These are phyloP conservation scores for Naganishia antarctica DNA, from an alignment of 768 basidiomycete genomes.

Conservation along the genomic window DNA sequence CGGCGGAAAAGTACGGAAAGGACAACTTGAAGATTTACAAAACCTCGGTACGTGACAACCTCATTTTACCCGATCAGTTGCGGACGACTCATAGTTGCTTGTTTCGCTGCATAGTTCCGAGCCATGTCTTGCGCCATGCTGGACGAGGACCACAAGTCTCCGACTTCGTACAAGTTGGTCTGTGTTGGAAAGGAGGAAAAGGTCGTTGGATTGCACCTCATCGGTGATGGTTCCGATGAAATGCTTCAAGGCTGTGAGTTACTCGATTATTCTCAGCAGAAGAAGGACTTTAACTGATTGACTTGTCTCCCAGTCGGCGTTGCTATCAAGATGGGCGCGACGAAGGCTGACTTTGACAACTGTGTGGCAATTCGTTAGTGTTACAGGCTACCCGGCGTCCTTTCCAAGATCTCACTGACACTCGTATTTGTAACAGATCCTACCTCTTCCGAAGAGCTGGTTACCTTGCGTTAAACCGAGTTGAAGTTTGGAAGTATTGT, in stretches of 20 bases:
- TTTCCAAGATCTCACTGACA: not conserved
- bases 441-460: slow-evolving; percentile 49
- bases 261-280: not conserved
- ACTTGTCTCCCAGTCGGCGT: slow-evolving; percentile 55
- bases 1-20: slow-evolving; percentile 74
- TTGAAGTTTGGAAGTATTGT: not conserved
- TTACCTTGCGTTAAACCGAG: slow-evolving; percentile 42
- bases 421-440: slow-evolving; percentile 36
- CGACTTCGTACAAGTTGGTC: slow-evolving; percentile 87
- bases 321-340: slow-evolving; percentile 88
- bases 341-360: slow-evolving; percentile 47
- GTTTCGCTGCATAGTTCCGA: slow-evolving; percentile 46
- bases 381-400: no score
- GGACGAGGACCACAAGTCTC: slow-evolving; percentile 83
- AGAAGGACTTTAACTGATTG: not conserved
- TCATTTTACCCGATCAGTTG: not conserved
- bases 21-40: slow-evolving; percentile 83
- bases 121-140: slow-evolving; percentile 90
- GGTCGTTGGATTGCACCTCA: slow-evolving; percentile 91
- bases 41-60: slow-evolving; percentile 49
- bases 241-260: slow-evolving; percentile 78
- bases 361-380: slow-evolving; percentile 48
- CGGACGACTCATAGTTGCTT: not conserved
- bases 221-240: slow-evolving; percentile 89
- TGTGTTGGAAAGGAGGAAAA: slow-evolving; percentile 82